A percentile compares a stretch with the other conserved stretches of the same genome.
These are phyloP conservation scores for Aureobasidium namibiae DNA, from an alignment of 2,329 filamentous ascomycete genomes.

Conservation along the genomic window DNA sequence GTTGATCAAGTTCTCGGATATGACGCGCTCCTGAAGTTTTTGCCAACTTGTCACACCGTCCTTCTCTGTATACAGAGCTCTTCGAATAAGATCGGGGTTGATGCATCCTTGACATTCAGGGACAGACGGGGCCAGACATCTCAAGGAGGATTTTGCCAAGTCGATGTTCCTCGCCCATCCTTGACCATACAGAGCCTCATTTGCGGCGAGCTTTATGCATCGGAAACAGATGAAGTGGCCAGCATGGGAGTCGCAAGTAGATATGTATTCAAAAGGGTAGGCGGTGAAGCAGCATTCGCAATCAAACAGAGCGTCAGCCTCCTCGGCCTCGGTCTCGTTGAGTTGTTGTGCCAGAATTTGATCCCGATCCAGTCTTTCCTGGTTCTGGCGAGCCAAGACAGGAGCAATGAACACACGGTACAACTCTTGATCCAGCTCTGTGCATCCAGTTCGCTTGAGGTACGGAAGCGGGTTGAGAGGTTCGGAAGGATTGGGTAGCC, in stretches of 20 bases:
- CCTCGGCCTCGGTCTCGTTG: conserved; percentile 42
- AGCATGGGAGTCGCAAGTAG: conserved; percentile 54
- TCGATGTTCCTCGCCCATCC: conserved; percentile 80
- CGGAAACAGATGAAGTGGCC: conserved; percentile 71
- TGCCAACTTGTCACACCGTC: conserved; percentile 63
- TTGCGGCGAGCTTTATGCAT: conserved; percentile 73
- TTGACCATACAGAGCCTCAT: conserved; percentile 87
- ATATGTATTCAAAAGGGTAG: conserved; percentile 63
- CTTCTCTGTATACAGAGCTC: conserved; percentile 62
- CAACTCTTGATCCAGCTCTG: conserved; percentile 45
- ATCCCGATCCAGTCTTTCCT: conserved; percentile 33
- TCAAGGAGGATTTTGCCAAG: conserved; percentile 61
- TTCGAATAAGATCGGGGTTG: conserved; percentile 58
- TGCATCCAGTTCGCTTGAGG: conserved; percentile 57
- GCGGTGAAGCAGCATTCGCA: conserved; percentile 73
- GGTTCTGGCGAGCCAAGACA: conserved; percentile 29
- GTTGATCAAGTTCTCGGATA: conserved; percentile 65
- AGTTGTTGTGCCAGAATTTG: conserved; percentile 34
- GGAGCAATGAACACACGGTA: conserved; percentile 37
- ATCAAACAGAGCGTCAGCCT: conserved; percentile 47
- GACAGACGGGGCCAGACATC: conserved; percentile 69
- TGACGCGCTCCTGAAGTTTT: conserved; percentile 71
- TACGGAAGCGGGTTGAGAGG: conserved; percentile 51
- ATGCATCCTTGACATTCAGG: conserved; percentile 65
- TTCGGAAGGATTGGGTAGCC: conserved; percentile 44